Base-by-base conservation (phyloP, 306 rosid species). In the Canavalia ensiformis region DNA sequence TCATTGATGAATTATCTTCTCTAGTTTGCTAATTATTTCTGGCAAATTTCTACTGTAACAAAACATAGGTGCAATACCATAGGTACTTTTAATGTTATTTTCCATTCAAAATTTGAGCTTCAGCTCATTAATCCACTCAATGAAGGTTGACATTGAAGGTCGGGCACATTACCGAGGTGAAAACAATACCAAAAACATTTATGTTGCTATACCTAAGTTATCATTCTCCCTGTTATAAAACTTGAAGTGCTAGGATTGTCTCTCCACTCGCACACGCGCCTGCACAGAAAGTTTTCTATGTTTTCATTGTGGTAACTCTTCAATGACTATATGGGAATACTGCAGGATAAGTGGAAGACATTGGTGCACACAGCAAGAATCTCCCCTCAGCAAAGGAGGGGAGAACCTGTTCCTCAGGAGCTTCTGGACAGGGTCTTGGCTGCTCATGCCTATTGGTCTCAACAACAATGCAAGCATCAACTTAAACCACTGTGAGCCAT, bases 301-400 rank as follows among this genome's bases (percentile, higher is more conserved):
- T 80, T 74, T 78, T n/a, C 25, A 71, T 79, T 69, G 4, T 54
- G 1, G 6, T 72, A 28, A 71, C 64, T 56, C 13, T 50, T 75
- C 1, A 3, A 0, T 45, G 75, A 69, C 60, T 42, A 44, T 42
- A 44, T 57, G 65, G 5, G 58, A 78, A 76, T 74, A 67, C 6
- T 79, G 65, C 86, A 92, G 95, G 95, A 89, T 83, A 92, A 92
- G 81, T 92, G 97, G 97, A 92, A 92, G 86, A 90, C 94, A 56
- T 76, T 89, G 85, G 97, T 92, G 75, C 95, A 92, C 83, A 92
- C 97, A 2, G 95, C 97, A 29, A 88, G 91, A 82, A 92, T 92
- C 85, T 89, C 91, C 55, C 94, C 92, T 52, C 95, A 88, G 39
- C 94, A 89, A 68, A 86, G 97, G 79, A 90, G 95, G 73, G 95